Evolutionary conservation across 148 eudicot genomes (phyloP).

Genomic region (Salicornia ramosissima): DNA sequence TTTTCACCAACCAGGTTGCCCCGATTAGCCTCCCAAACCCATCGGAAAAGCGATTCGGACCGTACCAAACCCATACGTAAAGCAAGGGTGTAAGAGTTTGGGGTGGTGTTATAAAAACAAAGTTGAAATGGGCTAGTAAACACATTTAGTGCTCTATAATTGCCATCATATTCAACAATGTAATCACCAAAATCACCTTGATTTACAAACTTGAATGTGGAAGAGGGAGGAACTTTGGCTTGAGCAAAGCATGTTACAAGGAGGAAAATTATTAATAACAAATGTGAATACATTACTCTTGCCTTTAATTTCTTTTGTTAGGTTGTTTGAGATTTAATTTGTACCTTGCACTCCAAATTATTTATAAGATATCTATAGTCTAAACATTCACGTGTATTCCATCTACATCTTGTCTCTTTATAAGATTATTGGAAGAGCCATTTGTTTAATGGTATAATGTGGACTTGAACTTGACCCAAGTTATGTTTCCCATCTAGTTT

Average conservation of each 20-base stretch:
- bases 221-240: conserved; percentile 24
- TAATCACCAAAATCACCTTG: conserved; percentile 54
- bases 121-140: conserved; percentile 30
- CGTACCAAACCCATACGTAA: conserved; percentile 26
- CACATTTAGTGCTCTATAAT: conserved; percentile 18
- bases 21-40: conserved; percentile 47
- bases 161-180: conserved; percentile 37
- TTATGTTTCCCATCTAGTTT: no score
- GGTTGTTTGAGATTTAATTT: no score
- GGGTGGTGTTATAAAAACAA: conserved; percentile 39
- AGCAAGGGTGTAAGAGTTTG: conserved; percentile 36
- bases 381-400: no score
- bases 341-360: no score
- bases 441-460: no score
- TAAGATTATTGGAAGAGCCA: no score
- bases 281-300: no score
- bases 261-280: no score
- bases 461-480: no score
- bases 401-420: no score
- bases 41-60: conserved; percentile 28
- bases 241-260: neutral
- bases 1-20: conserved; percentile 35
- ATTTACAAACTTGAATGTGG: conserved; percentile 48
- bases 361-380: no score
- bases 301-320: no score